Conservation (phyloP, 768 basidiomycete genomes). For the Podaxis carcinomalis region DNA sequence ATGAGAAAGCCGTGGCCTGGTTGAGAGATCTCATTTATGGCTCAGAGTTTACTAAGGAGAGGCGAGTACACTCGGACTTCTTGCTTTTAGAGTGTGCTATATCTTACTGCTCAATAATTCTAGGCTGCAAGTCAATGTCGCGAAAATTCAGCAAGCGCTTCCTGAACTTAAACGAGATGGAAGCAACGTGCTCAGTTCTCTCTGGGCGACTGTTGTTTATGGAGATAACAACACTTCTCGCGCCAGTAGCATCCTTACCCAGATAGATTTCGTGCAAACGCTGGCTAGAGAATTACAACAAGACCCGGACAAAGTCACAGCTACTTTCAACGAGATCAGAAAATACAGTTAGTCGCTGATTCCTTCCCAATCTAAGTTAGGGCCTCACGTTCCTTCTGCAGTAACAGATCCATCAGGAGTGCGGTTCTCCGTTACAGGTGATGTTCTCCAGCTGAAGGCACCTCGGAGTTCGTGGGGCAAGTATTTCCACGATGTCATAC, state of each 20-base stretch:
- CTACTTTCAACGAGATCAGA: constrained; percentile 73
- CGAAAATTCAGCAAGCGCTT: constrained; percentile 85
- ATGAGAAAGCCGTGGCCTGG: constrained; percentile 84
- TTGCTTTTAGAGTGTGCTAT: background rate
- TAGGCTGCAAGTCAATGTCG: constrained; percentile 79
- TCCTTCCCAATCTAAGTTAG: background rate
- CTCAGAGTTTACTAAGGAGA: constrained; percentile 72
- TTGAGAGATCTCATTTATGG: constrained; percentile 76
- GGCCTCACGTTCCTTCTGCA: constrained; percentile 24
- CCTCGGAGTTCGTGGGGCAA: constrained; percentile 75
- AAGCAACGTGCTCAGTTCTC: constrained; percentile 67
- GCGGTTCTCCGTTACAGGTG: constrained; percentile 88
- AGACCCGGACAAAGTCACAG: constrained; percentile 65
- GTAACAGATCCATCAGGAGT: constrained; percentile 81
- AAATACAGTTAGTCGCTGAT: constrained; percentile 46
- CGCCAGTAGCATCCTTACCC: constrained; percentile 62
- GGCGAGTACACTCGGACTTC: constrained; percentile 36
- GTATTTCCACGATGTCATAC: constrained; percentile 58
- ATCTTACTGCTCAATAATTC: background rate
- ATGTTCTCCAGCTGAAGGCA: constrained; percentile 62
- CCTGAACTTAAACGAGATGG: constrained; percentile 93
- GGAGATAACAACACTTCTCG: constrained; percentile 67
- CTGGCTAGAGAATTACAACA: constrained; percentile 70
- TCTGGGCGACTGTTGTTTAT: constrained; percentile 64
- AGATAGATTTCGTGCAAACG: constrained; percentile 76